Base-by-base conservation (phyloP, 1,284 basidiomycete genomes). In the Clitocybe nebularis region DNA sequence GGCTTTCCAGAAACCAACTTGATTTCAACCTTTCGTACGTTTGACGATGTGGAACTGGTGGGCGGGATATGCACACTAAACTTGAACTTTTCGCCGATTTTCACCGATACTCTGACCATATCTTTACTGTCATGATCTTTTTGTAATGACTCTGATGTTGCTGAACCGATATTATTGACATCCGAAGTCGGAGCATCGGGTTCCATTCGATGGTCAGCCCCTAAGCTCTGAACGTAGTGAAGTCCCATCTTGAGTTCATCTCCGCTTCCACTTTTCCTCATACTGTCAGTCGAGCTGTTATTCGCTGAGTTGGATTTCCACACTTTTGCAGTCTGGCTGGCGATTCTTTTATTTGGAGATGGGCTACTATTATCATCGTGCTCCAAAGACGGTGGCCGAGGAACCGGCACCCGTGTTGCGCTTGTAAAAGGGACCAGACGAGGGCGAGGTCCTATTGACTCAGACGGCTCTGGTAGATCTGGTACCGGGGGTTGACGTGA, bases 361-460 rank as follows among this genome's bases (percentile, higher is more conserved):
- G 26, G 7, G 17, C 38, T 22, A 4, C 19, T 29, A 22, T 14
- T 46, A 52, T 59, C 52, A 5, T 43, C 16, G 21, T 34, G 32
- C 35, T 62, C 60, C 38, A 68, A 64, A 46, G 47, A 50, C 44
- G 56, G 55, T 48, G 63, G 46, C 41, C 64, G 70, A 26, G 82
- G 79, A 3, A 76, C 67, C 23, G 82, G 82, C 16, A 85, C 82
- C n/a, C 79, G 76, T 21, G 74, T 71, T 17, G 81, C 77, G 50
- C 75, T 77, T 4, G 79, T 85, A 56, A 89, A 87, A 28, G 80
- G 81, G 21, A 88, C 84, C n/a, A 89, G 60, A 20, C 82, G 74
- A 28, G 84, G 79, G 11, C 75, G 71, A 13, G 65, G 53, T 28
- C 54, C 56, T 5, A 49, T 37, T 16, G 44, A 50, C 35, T 47